Evolutionary conservation across 352 stramenopile genomes (phyloP), one percentile per base, ranked within the genome.

Genomic region (Globisporangium orthogonon): DNA sequence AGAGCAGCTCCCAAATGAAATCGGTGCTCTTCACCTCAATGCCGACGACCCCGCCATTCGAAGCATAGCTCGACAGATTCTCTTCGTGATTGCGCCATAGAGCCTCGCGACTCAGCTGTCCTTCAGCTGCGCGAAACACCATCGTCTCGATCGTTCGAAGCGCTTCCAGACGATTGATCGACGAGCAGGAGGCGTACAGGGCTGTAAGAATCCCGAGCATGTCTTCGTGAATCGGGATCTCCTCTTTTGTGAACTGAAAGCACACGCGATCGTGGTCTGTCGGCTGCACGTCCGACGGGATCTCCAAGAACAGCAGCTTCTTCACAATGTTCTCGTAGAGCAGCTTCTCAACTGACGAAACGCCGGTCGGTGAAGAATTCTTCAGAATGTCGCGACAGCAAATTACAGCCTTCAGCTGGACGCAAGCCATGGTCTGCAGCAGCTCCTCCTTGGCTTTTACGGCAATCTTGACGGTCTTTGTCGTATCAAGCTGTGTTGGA

Each of bases 191-290:
- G 31, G 70, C 79, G 47, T 78, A 86, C n/a, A 95, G 56, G 9
- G 46, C 65, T 10, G 73, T 75, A 5, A 95, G 58, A 47, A 83
- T 58, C 29, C 74, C 71, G 4, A 95, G 63, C 18, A 78, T 85
- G 30, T 89, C 78, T 62, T 86, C 70, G 40, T 95, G 85, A 9
- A 93, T 63, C 29, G 85, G 85, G 40, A 95, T 89, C 33, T 87
- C 66, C 54, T 93, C 85, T 65, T 91, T 88, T 9, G 82, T 90
- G 2, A 83, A 89, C 54, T 86, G 53, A 43, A 92, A 95, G 44
- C 81, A 93, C n/a, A 78, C 86, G 28, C 83, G 80, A 61, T 95
- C 85, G 29, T 95, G 85, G 40, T 95, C 85, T 0, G 85, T 93
- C 0, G 80, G 76, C 40, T 94, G 82, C n/a, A 92, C 76, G 58